Evolutionary conservation across 768 basidiomycete species (phyloP), one percentile per base, ranked within the genome.

Genomic region (Dioszegia aurantiaca): DNA sequence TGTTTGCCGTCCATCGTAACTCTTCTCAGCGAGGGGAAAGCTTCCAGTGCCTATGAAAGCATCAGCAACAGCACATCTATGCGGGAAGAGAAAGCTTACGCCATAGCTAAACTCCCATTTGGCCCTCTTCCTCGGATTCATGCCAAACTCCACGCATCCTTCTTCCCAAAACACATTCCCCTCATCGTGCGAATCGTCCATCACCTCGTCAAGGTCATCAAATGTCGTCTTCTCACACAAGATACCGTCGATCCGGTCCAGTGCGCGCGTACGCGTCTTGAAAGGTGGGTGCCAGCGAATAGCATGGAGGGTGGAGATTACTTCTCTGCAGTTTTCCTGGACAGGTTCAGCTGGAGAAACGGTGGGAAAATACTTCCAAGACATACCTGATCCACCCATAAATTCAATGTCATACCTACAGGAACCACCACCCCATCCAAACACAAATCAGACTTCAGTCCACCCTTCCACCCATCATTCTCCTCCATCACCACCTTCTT

Each of bases 61-160:
- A n/a, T 12, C 41, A 43, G 26, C 54, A 42, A 3, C 27, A 42
- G 6, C 16, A 10, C 26, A 19, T 30, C 43, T 23, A 0, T 10
- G 17, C 1, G n/a, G 19, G n/a, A 57, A 43, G 17, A n/a, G 19
- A 23, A 33, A 85, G 87, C 63, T 87, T 80, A 40, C 81, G 4
- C 85, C 83, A 69, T 88, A 82, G 72, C 90, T 89, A 68, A 89
- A 90, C 21, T 80, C 72, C 59, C 84, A 90, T 37, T 63, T 62
- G 21, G 56, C 62, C 2, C 79, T 73, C 57, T 87, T 81, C 44
- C 83, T 80, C 23, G 79, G 79, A 23, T 78, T 72, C 24, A 88
- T 86, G 68, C 82, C 80, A 72, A 91, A 91, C 54, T 86, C 83
- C 0, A 81, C 85, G 60, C 59, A 28, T 56, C 62, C 2, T 79